Percentiles rank a stretch among this genome's conserved stretches.
Conservation (phyloP, 2,329 filamentous ascomycete species). For the Coniochaeta prunicola region DNA sequence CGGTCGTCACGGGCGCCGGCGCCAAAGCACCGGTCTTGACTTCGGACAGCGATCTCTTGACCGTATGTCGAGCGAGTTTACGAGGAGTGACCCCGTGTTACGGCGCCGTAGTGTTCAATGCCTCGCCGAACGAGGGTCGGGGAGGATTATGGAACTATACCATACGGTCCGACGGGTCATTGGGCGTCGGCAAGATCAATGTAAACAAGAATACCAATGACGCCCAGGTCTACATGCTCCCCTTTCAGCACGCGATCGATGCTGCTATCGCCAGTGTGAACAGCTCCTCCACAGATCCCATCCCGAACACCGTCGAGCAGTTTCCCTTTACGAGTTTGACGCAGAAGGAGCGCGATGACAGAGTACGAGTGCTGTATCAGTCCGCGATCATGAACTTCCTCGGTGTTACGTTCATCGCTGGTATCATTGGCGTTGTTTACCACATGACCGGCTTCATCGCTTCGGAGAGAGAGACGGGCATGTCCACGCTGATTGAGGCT, state of each 20-base stretch:
- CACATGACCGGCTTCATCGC: conserved; percentile 83
- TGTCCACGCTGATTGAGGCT: conserved; percentile 81
- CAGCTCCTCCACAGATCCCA: background rate
- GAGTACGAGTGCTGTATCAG: conserved; percentile 66
- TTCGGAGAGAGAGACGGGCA: conserved; percentile 76
- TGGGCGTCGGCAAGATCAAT: conserved; percentile 59
- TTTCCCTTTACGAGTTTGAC: conserved; percentile 72
- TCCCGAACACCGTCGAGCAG: conserved; percentile 48
- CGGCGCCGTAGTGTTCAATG: conserved; percentile 64
- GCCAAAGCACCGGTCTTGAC: conserved; percentile 29
- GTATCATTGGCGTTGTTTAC: conserved; percentile 75
- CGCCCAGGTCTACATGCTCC: conserved; percentile 69
- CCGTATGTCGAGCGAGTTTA: conserved; percentile 50
- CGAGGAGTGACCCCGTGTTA: conserved; percentile 64
- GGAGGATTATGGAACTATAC: conserved; percentile 79
- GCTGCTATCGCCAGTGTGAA: conserved; percentile 50
- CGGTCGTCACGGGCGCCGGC: conserved; percentile 47
- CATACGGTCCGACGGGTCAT: conserved; percentile 64
- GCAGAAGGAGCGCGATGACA: conserved; percentile 54
- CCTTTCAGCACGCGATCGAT: conserved; percentile 74
- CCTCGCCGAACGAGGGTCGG: conserved; percentile 64
- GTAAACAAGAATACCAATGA: conserved; percentile 62
- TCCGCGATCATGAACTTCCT: conserved; percentile 66
- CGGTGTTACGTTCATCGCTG: conserved; percentile 71
- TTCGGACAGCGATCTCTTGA: conserved; percentile 20